Base-by-base conservation (phyloP, 768 basidiomycete genomes). In the Harrya chromipes region DNA sequence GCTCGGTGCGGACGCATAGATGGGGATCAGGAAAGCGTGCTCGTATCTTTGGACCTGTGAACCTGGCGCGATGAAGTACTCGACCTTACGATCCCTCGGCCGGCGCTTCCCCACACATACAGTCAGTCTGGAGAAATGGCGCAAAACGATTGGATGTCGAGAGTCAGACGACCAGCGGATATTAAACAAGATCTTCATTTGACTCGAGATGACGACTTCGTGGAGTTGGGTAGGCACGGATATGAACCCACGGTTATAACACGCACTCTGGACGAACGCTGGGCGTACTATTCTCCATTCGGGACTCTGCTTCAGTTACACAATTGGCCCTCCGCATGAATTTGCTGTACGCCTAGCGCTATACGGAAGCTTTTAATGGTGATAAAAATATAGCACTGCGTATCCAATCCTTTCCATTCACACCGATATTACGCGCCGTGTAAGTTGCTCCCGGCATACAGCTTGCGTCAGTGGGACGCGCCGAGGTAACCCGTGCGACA, bases 1-100 rank as follows among this genome's bases (percentile, higher is more conserved):
- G 5, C 63, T 78, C 7, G 50, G 52, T 19, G 41, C 51, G 1
- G 46, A 42, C 4, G 46, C 49, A 37, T 65, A 55, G 43, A 38
- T 19, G 34, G 7, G 26, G 33, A 33, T 33, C 33, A 16, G 33
- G 33, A 16, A 33, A 7, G 12, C 6, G 13, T 16, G 33, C 14
- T 33, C 33, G 33, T 33, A 33, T 16, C 33, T 33, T 27, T 31
- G 31, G 36, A 27, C 37, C n/a, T 8, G 23, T 31, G 33, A 40
- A 23, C 37, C 13, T 10, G 23, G 20, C 21, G 24, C 9, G 5
- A 33, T 16, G 33, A 14, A 16, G 14, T 33, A 31, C 31, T 20
- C 19, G 23, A 36, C 19, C 13, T 27, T 11, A 14, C 9, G 6
- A 23, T 31, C 21, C 4, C 10, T 26, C 20, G 46, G n/a, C 23